Percentiles rank a stretch among this genome's conserved stretches.
phyloP scores from a whole-genome alignment of 1,284 basidiomycete species.

The Golubevia sp. region DNA sequence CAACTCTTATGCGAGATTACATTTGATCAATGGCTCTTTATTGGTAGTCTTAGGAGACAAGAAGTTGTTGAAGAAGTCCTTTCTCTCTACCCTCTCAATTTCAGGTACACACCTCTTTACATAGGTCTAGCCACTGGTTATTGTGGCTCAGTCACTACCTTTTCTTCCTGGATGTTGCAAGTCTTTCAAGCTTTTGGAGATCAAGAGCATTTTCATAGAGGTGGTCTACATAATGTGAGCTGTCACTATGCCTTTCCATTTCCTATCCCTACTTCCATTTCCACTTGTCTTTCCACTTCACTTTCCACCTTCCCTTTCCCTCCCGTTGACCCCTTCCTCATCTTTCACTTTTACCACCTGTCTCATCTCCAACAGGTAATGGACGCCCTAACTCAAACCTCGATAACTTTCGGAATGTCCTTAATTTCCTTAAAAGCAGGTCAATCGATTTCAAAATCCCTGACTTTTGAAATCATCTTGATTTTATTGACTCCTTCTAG shows the following conservation, averaged over 20 bases:
- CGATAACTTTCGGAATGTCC: constrained; percentile 39
- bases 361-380: constrained; percentile 34
- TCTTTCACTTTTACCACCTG: constrained; percentile 60
- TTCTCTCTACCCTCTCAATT: background rate
- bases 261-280: constrained; percentile 71
- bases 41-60: no score
- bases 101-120: constrained; percentile 83
- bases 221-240: constrained; percentile 78
- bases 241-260: constrained; percentile 64
- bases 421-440: constrained; percentile 33
- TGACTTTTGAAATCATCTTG: constrained; percentile 4
- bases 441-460: constrained; percentile 15
- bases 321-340: constrained; percentile 18
- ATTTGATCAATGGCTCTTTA: no score
- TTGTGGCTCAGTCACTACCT: constrained; percentile 94
- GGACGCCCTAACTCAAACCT: constrained; percentile 52
- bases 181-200: constrained; percentile 86
- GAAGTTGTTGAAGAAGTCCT: no score
- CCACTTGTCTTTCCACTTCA: constrained; percentile 66
- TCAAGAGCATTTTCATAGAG: constrained; percentile 67
- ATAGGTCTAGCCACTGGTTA: constrained; percentile 89
- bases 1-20: no score
- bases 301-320: constrained; percentile 33
- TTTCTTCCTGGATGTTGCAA: constrained; percentile 91
- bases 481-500: no score